Evolutionary conservation across 2,329 filamentous ascomycete species (phyloP), one percentile per base, ranked within the genome.

Genomic region (Malbranchea cinnamomea): DNA sequence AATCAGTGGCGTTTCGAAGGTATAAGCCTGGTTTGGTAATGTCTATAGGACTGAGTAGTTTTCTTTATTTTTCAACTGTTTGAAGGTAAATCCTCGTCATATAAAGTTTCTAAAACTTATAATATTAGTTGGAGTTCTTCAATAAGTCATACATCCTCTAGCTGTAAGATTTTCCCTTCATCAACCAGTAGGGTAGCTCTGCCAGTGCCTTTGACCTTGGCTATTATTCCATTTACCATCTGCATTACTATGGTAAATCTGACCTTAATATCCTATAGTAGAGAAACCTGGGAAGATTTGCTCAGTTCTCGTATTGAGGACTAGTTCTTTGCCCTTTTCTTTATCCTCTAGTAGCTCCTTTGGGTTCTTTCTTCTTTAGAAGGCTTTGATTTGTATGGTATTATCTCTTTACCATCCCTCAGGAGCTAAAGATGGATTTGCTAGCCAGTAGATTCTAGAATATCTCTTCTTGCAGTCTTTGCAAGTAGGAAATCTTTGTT

Each of bases 401-500:
- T 23, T 23, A 6, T 10, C n/a, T 23, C 6, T 23, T 12, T 23
- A n/a, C 22, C 22, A 23, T 10, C 22, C 22, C 22, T 23, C 22
- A 23, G 22, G 22, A 23, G 22, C 22, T 23, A 23, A 12, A 23
- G n/a, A 12, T n/a, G 22, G 22, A 23, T 23, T 10, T 23, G n/a
- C 13, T n/a, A 27, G 15, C 12, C 15, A 16, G 25, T 10, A 12
- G 56, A 34, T 57, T 57, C 0, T 36, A 60, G 16, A 54, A n/a
- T n/a, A n/a, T n/a, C n/a, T n/a, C n/a, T n/a, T n/a, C n/a, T n/a
- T n/a, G n/a, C n/a, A n/a, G n/a, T n/a, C n/a, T n/a, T n/a, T n/a
- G n/a, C n/a, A n/a, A n/a, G n/a, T n/a, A n/a, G n/a, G n/a, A n/a
- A n/a, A n/a, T n/a, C n/a, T n/a, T n/a, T n/a, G n/a, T n/a, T n/a